phyloP scores from a whole-genome alignment of 257 asterid genomes.

The Avicennia marina region DNA sequence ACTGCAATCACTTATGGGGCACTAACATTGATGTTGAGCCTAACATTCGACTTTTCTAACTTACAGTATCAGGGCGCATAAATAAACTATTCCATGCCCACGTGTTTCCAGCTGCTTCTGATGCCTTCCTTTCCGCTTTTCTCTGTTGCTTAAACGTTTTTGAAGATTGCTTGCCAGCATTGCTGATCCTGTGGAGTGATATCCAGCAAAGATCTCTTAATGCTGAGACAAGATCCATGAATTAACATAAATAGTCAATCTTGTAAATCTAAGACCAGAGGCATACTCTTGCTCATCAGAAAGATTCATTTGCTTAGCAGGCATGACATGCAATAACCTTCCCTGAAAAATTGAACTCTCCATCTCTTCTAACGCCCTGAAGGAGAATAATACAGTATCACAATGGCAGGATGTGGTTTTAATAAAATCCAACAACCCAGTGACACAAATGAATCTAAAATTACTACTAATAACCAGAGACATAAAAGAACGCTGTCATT shows the following conservation, averaged over 20 bases:
- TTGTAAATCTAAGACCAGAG: constrained; percentile 5
- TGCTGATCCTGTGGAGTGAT: constrained; percentile 36
- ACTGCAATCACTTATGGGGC: neutral
- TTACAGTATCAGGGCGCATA: constrained; percentile 92
- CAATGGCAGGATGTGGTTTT: neutral
- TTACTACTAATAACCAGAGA: too few relatives aligned
- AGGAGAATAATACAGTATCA: constrained; percentile 4
- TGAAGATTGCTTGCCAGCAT: constrained; percentile 35
- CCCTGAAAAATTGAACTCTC: constrained; percentile 86
- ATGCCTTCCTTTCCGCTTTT: constrained; percentile 64
- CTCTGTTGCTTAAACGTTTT: constrained; percentile 69
- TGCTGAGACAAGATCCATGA: constrained; percentile 6
- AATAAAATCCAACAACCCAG: neutral
- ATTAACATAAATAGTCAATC: neutral
- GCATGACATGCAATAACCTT: constrained; percentile 87
- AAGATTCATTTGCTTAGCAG: constrained; percentile 58
- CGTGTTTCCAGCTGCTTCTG: constrained; percentile 89
- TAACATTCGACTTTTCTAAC: constrained; percentile 22
- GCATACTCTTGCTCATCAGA: constrained; percentile 49
- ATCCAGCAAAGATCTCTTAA: too few relatives aligned
- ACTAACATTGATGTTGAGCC: constrained; percentile 7
- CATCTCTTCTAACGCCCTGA: constrained; percentile 83
- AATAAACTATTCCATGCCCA: constrained; percentile 82
- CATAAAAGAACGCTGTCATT: too few relatives aligned
- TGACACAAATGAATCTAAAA: too few relatives aligned